A percentile compares a stretch with the other conserved stretches of the same genome.
These are phyloP conservation scores for Aspergillus novofumigatus DNA, from an alignment of 2,329 filamentous ascomycete species.

Conservation along the genomic window DNA sequence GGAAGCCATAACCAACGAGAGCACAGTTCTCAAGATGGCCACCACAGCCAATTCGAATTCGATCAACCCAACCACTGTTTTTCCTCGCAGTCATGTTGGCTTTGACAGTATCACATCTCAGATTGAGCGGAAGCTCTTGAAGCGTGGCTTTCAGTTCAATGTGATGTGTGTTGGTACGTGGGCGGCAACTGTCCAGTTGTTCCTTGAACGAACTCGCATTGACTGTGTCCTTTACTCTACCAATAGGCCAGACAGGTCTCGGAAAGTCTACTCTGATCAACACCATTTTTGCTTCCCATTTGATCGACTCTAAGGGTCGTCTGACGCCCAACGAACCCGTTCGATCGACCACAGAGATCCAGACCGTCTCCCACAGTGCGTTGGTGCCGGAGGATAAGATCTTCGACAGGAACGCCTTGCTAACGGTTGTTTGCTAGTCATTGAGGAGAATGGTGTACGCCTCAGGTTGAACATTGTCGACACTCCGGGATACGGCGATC, in stretches of 20 bases:
- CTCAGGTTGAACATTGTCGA: conserved; percentile 98
- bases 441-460: conserved; percentile 98
- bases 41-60: conserved; percentile 57
- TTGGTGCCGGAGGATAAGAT: conserved; percentile 9
- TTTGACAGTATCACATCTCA: conserved; percentile 99
- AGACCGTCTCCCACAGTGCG: conserved; percentile 84
- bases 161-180: conserved; percentile 96
- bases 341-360: conserved; percentile 95
- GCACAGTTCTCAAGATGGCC: conserved; percentile 56
- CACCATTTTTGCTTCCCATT: conserved; percentile 98
- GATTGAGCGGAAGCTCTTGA: conserved; percentile 99
- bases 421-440: conserved; percentile 51
- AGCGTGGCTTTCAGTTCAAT: conserved; percentile 99
- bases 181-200: neutral
- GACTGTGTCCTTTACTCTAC: conserved; percentile 28
- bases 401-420: conserved; percentile 1
- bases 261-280: conserved; percentile 99
- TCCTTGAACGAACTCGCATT: conserved; percentile 14
- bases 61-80: conserved; percentile 52
- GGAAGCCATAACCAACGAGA: neutral
- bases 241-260: conserved; percentile 87
- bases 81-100: conserved; percentile 96
- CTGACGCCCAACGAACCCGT: conserved; percentile 88
- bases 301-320: conserved; percentile 98
- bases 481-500: conserved; percentile 94